Evolutionary conservation across 345 rosid genomes (phyloP), one percentile per base, ranked within the genome.

Genomic region (Rhodamnia argentea): DNA sequence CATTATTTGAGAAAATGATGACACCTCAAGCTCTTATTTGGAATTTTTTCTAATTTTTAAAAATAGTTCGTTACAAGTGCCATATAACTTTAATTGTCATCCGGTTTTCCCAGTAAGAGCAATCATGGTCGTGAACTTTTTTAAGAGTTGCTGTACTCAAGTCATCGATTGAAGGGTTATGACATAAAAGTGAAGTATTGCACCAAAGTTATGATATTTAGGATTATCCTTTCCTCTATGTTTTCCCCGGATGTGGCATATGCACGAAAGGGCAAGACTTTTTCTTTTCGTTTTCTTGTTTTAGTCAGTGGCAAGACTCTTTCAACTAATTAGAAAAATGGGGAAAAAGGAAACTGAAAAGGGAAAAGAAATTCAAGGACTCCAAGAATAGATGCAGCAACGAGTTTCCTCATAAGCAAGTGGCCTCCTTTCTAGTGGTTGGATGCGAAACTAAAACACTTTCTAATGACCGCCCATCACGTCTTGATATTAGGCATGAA

Each of bases 91-190:
- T n/a, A 5, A n/a, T 12, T 59, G 32, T 59, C 9, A 0, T 59
- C 5, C 0, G 8, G 18, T n/a, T 59, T 40, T 59, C 13, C n/a
- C 16, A n/a, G 9, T 13, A 0, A 59, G 32, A 59, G 14, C 26
- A 59, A n/a, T 59, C 9, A 0, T n/a, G 5, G 7, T 59, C 1
- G 2, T 59, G 29, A 59, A n/a, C 1, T 5, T n/a, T 52, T 59
- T n/a, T 13, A n/a, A n/a, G n/a, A 59, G 18, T 59, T 59, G n/a
- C 2, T 0, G n/a, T 12, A 26, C 64, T 12, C 0, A 26, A 58
- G 7, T 58, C 5, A 58, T 58, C 29, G n/a, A 58, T 58, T 26
- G n/a, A 26, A 26, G 23, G 0, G 7, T 59, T 0, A 59, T 5
- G 13, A 59, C 14, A 59, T 59, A 59, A 59, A 59, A 0, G 40